Base-by-base conservation (phyloP, 2,329 filamentous ascomycete species). In the Falciphora oryzae region DNA sequence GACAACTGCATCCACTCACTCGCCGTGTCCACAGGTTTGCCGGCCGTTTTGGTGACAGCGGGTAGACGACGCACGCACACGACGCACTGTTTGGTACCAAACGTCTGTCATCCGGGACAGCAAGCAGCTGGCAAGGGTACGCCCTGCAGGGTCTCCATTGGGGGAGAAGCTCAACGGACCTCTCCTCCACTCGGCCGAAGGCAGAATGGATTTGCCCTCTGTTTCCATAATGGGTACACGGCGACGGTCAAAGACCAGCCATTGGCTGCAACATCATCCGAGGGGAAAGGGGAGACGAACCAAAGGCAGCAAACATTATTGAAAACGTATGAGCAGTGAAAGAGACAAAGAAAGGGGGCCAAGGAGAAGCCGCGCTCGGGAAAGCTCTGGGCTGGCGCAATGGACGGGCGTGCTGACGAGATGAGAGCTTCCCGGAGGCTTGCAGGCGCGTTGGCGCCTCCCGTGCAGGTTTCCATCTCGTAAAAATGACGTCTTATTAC, bases 401-500 rank as follows among this genome's bases (percentile, higher is more conserved):
- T 53, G 44, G 38, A 44, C 38, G 13, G 38, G 38, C 38, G 13
- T 44, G 38, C 38, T 44, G 38, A 44, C 38, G 38, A 44, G 38
- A 4, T 16, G 14, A 1, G 38, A 44, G 4, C 11, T 5, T 18
- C 13, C 13, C 1, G 38, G 38, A 44, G 38, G 38, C 38, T 18
- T 8, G 8, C 2, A 22, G 44, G n/a, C n/a, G 44, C n/a, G 44
- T n/a, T 53, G 44, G 44, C 44, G 44, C 22, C 22, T 10, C 44
- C 44, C 16, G 38, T 4, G 16, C 16, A 22, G 58, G 58, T 60
- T 60, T 60, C 22, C 58, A 60, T 60, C 58, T 60, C 58, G 58
- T 60, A 60, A 60, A 60, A 60, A 60, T 60, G 58, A 60, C 58
- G 58, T 32, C 38, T 22, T 31, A 60, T 60, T 60, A 60, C 58